Conservation (phyloP, 108 stramenopile genomes). For the Mediolabrus comicus region DNA sequence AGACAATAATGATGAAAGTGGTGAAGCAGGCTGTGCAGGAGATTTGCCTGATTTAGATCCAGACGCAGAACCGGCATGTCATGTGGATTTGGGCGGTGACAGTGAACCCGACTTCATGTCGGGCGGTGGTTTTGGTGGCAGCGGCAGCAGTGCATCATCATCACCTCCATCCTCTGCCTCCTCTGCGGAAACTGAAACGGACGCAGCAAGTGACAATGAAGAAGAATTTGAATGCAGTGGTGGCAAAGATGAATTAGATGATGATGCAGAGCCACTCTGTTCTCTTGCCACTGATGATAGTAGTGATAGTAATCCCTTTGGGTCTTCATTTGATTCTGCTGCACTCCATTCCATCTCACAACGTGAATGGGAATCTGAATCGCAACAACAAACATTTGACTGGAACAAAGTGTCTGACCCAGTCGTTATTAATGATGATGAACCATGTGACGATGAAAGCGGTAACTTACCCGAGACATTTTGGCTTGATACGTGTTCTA, state of each 20-base stretch:
- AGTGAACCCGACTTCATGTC: constrained; percentile 18
- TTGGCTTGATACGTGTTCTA: constrained; percentile 89
- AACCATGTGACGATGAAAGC: constrained; percentile 46
- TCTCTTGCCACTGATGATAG: constrained; percentile 48
- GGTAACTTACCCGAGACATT: constrained; percentile 71
- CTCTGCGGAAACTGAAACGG: background rate
- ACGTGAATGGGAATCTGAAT: constrained; percentile 55
- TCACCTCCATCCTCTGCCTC: background rate
- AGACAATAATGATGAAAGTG: constrained; percentile 8
- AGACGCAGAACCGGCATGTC: constrained; percentile 49
- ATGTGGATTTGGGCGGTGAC: constrained; percentile 36
- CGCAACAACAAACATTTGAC: constrained; percentile 68
- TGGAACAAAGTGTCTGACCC: constrained; percentile 75
- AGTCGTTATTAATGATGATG: constrained; percentile 47
- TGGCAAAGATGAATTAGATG: constrained; percentile 63
- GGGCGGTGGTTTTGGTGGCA: background rate
- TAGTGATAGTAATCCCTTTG: constrained; percentile 12
- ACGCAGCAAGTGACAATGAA: constrained; percentile 2
- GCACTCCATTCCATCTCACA: constrained; percentile 45
- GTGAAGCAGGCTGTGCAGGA: constrained; percentile 32
- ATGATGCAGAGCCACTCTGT: constrained; percentile 77
- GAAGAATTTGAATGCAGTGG: constrained; percentile 77
- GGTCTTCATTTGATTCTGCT: constrained; percentile 49
- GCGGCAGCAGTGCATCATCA: background rate
- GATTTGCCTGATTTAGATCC: constrained; percentile 50